Evolutionary conservation across 345 rosid genomes (phyloP).

Genomic region (Conringia planisiliqua): DNA sequence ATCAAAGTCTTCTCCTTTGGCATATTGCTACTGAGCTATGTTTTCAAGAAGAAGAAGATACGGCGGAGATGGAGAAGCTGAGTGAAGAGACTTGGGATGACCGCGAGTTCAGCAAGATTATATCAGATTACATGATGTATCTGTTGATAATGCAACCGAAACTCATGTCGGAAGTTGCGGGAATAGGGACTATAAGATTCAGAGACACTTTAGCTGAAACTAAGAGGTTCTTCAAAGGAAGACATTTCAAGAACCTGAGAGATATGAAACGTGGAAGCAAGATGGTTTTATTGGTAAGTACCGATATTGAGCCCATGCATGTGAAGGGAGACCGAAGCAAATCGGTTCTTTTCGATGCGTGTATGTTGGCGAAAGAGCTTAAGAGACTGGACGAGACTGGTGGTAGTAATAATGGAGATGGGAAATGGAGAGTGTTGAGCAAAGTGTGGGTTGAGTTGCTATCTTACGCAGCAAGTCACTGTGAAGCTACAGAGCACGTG

Average conservation of each 20-base stretch:
- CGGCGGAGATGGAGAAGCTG: neutral
- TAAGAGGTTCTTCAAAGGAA: slow-evolving; percentile 15
- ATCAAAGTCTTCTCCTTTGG: slow-evolving; percentile 32
- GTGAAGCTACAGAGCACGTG: slow-evolving; percentile 34
- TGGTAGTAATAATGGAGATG: neutral
- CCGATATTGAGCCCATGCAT: neutral
- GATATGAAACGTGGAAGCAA: slow-evolving; percentile 4
- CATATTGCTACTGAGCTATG: slow-evolving; percentile 39
- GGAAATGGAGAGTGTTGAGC: slow-evolving; percentile 39
- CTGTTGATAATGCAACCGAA: slow-evolving; percentile 38
- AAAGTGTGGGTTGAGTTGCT: slow-evolving; percentile 47
- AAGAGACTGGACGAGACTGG: neutral
- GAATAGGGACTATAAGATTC: slow-evolving; percentile 29
- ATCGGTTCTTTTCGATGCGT: slow-evolving; percentile 33
- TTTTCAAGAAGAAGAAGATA: neutral
- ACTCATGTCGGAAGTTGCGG: slow-evolving; percentile 31
- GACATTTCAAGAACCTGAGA: neutral
- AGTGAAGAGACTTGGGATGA: neutral
- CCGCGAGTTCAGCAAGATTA: slow-evolving; percentile 25
- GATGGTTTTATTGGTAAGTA: neutral
- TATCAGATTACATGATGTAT: slow-evolving; percentile 48
- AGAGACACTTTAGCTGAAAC: slow-evolving; percentile 34
- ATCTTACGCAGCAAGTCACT: slow-evolving; percentile 35
- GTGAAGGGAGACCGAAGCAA: slow-evolving; percentile 25
- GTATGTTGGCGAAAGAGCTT: slow-evolving; percentile 27